Base-by-base conservation (phyloP, 192 early-diverging fungal species). In the Coemansia sp. region DNA sequence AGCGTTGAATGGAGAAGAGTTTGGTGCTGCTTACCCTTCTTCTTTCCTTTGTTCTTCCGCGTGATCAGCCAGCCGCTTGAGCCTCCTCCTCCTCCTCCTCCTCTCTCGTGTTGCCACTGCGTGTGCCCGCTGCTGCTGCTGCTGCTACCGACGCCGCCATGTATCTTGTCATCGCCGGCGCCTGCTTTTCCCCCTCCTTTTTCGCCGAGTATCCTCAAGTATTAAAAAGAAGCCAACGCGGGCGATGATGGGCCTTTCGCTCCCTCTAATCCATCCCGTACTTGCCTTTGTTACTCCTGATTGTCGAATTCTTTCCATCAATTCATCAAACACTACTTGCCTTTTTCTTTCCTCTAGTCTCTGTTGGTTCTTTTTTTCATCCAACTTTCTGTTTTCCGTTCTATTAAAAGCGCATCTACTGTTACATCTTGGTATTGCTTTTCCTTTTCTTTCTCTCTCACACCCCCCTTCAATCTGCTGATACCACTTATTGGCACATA, bases 31-130 rank as follows among this genome's bases (percentile, higher is more conserved):
- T 58, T 47, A 26, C 13, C 15, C 41, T 19, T 13, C 45, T 49
- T 57, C 19, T 23, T 15, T 43, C 37, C 9, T 50, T 18, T 12
- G 7, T 7, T 67, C 49, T 50, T 15, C 61, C 44, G 61, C 61
- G 61, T 63, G 43, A 50, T 63, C 57, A 41, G 57, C 57, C 57
- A 59, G 39, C 57, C 32, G 57, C 57, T 38, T 40, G 39, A 38
- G 57, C 57, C 57, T 58, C 56, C 6, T 26, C 54, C 54, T 37
- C 7, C 54, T 52, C n/a, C n/a, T n/a, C n/a, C n/a, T 48, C 12
- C 47, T n/a, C 47, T 48, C 16, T 48, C 47, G 21, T 11, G 21
- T 23, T 53, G 52, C 52, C 54, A 12, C 54, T 56, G 15, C 54
- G 13, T 38, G 13, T 40, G 57, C 57, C 38, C 39, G 56, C 56